Percentiles rank a stretch among this genome's conserved stretches.
Conservation (phyloP, 805 yeast genomes). For the Barnettozyma californica region DNA sequence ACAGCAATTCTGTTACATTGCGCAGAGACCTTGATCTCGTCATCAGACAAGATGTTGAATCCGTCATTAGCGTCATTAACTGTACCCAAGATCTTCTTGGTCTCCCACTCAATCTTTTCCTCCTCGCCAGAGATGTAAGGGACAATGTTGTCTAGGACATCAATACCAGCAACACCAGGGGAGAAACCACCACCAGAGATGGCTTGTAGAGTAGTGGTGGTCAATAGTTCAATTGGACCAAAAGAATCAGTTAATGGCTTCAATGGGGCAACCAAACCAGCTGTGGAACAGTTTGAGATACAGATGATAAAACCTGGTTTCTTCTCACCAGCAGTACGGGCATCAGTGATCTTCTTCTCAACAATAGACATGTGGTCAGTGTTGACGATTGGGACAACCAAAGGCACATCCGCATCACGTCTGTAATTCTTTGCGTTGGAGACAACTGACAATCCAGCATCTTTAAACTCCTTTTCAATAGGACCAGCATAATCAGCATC, state of each 20-base stretch:
- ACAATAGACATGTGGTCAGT: slow-evolving; percentile 81
- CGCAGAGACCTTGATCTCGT: slow-evolving; percentile 83
- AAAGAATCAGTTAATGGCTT: slow-evolving; percentile 87
- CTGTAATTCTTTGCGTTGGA: slow-evolving; percentile 97
- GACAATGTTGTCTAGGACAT: slow-evolving; percentile 87
- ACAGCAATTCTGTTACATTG: slow-evolving; percentile 97
- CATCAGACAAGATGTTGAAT: slow-evolving; percentile 54
- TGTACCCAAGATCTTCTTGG: slow-evolving; percentile 84
- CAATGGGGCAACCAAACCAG: slow-evolving; percentile 94
- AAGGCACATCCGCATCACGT: slow-evolving; percentile 80
- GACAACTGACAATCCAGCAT: slow-evolving; percentile 75
- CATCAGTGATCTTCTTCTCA: slow-evolving; percentile 48
- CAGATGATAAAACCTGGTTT: slow-evolving; percentile 85
- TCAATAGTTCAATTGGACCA: slow-evolving; percentile 84
- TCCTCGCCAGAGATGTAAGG: slow-evolving; percentile 97
- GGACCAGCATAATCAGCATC: slow-evolving; percentile 93
- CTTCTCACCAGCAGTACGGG: slow-evolving; percentile 48
- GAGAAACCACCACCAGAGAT: slow-evolving; percentile 98
- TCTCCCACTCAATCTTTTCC: slow-evolving; percentile 98
- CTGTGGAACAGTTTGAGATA: slow-evolving; percentile 97
- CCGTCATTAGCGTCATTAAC: slow-evolving; percentile 46
- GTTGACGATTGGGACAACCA: slow-evolving; percentile 92
- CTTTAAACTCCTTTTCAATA: slow-evolving; percentile 80
- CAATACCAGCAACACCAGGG: slow-evolving; percentile 96
- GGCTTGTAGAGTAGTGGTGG: slow-evolving; percentile 93